A percentile compares a stretch with the other conserved stretches of the same genome.
These are phyloP conservation scores for Neocallimastix lanati DNA, from an alignment of 192 early-diverging fungal species.

Conservation along the genomic window DNA sequence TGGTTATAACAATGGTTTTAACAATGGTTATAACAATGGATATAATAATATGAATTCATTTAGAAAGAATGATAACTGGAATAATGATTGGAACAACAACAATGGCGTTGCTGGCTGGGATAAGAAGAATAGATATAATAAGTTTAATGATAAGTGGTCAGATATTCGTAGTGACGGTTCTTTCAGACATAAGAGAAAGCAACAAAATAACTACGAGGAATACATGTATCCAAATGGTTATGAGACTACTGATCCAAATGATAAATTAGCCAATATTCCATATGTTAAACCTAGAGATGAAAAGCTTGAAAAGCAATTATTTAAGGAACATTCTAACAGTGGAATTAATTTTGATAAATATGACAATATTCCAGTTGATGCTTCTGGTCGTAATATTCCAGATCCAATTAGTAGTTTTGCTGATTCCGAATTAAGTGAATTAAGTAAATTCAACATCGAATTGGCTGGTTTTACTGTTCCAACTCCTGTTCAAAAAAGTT, in stretches of 20 bases:
- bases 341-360: conserved; percentile 99
- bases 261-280: neutral
- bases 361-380: conserved; percentile 94
- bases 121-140: neutral
- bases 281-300: conserved; percentile 55
- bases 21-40: neutral
- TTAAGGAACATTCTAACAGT: conserved; percentile 58
- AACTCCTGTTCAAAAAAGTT: conserved; percentile 91
- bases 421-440: conserved; percentile 52
- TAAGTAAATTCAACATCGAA: conserved; percentile 77
- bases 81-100: neutral
- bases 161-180: neutral
- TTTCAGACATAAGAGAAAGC: neutral
- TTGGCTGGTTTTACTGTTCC: conserved; percentile 71
- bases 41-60: neutral
- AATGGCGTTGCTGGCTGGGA: neutral
- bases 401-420: conserved; percentile 40
- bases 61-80: neutral
- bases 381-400: conserved; percentile 31
- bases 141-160: neutral
- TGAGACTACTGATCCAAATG: neutral
- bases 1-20: too few relatives aligned
- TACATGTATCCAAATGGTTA: neutral
- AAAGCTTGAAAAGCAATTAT: conserved; percentile 64
- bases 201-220: neutral